These are phyloP conservation scores for Yamadazyma scolyti DNA, from an alignment of 805 yeast genomes.

Conservation along the genomic window DNA sequence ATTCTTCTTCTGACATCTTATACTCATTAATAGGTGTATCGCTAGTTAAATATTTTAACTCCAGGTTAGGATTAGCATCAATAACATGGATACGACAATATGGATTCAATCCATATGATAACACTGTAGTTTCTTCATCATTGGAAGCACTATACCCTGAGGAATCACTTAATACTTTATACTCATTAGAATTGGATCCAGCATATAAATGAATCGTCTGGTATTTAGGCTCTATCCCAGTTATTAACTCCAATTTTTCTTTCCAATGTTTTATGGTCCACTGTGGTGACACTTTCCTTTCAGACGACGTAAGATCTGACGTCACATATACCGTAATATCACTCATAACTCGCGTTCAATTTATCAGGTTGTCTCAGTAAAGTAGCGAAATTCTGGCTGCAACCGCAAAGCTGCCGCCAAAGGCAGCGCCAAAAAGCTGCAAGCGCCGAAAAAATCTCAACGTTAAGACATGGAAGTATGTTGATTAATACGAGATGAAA, in stretches of 20 bases:
- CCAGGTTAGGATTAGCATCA: constrained; percentile 52
- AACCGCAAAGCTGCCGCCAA: no score
- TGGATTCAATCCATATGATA: constrained; percentile 28
- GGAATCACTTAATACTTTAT: constrained; percentile 1
- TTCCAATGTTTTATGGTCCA: constrained; percentile 59
- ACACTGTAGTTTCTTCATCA: constrained; percentile 7
- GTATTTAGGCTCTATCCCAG: constrained; percentile 64
- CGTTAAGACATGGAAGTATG: no score
- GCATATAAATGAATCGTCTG: constrained; percentile 52
- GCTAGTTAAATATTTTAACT: constrained; percentile 22
- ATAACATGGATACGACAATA: constrained; percentile 54
- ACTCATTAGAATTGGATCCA: constrained; percentile 30
- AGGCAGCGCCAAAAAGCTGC: no score
- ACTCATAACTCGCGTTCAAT: no score
- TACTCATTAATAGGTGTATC: constrained; percentile 30
- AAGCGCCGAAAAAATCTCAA: no score
- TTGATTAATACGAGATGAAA: no score
- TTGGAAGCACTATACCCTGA: constrained; percentile 16
- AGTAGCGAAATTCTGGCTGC: no score
- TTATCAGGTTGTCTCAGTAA: no score
- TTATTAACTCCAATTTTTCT: constrained; percentile 57
- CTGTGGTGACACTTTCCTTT: constrained; percentile 56
- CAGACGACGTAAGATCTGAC: constrained; percentile 66
- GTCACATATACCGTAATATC: constrained; percentile 57
- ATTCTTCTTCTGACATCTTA: constrained; percentile 56